These are phyloP conservation scores for Lyophyllum semitale DNA, from an alignment of 768 basidiomycete genomes.

Conservation along the genomic window DNA sequence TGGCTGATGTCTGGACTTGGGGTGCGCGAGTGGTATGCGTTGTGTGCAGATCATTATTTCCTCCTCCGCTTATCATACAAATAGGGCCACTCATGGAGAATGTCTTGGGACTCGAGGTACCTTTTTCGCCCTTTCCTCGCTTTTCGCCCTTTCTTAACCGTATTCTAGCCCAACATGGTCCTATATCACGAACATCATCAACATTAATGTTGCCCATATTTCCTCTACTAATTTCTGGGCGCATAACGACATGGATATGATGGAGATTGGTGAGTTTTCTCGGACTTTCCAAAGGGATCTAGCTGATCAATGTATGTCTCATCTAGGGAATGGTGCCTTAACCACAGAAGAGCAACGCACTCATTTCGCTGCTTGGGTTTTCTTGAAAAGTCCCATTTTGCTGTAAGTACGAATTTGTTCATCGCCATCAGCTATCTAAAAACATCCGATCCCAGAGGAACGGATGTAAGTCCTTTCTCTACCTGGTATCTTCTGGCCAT, in stretches of 20 bases:
- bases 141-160: background rate
- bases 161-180: constrained; percentile 44
- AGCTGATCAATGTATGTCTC: background rate
- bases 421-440: background rate
- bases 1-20: constrained; percentile 57
- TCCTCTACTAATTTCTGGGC: constrained; percentile 44
- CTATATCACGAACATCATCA: constrained; percentile 49
- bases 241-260: constrained; percentile 66
- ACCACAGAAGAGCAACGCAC: constrained; percentile 53
- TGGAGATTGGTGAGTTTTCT: constrained; percentile 38
- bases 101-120: constrained; percentile 49
- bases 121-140: background rate
- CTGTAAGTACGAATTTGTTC: constrained; percentile 28
- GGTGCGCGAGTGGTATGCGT: constrained; percentile 48
- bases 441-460: constrained; percentile 27
- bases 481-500: background rate
- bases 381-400: constrained; percentile 60
- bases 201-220: constrained; percentile 41
- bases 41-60: background rate
- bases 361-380: constrained; percentile 62
- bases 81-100: constrained; percentile 57
- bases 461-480: constrained; percentile 30
- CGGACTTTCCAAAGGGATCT: no score
- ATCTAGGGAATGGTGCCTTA: constrained; percentile 46
- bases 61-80: background rate